phyloP scores from a whole-genome alignment of 805 yeast species.

The Metschnikowia peoriensis region DNA sequence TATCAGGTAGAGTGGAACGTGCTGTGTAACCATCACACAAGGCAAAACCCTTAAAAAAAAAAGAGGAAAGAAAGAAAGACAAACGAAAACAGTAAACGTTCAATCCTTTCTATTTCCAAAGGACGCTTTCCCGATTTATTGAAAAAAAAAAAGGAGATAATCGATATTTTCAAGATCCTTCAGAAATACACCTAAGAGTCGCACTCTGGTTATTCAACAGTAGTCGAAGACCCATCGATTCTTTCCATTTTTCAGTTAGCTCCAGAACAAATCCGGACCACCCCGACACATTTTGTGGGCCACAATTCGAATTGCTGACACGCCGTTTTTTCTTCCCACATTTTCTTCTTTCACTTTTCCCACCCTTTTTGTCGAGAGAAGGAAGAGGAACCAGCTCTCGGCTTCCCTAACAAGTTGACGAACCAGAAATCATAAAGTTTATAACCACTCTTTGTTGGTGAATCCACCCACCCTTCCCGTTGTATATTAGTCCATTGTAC shows the following conservation, averaged over 20 bases:
- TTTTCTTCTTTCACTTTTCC: neutral
- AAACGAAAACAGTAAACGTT: no score
- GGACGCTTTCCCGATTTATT: neutral
- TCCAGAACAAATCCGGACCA: no score
- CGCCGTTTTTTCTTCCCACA: neutral
- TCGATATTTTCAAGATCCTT: no score
- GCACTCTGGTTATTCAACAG: neutral
- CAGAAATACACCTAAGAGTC: neutral
- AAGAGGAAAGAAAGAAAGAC: neutral
- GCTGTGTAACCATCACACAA: conserved; percentile 1
- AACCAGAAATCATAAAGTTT: neutral
- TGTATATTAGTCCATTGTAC: conserved; percentile 19
- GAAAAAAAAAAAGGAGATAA: neutral
- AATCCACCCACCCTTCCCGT: neutral
- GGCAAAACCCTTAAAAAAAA: neutral
- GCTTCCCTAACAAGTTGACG: neutral
- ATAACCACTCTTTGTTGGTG: conserved; percentile 2
- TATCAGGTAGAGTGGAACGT: neutral
- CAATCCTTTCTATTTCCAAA: neutral
- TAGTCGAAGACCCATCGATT: neutral
- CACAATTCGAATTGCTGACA: neutral
- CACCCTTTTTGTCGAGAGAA: neutral
- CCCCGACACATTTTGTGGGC: no score
- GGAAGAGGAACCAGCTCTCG: neutral
- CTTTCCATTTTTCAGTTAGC: neutral